Base-by-base conservation (phyloP, 2,329 filamentous ascomycete species). In the Trichoderma koningii region DNA sequence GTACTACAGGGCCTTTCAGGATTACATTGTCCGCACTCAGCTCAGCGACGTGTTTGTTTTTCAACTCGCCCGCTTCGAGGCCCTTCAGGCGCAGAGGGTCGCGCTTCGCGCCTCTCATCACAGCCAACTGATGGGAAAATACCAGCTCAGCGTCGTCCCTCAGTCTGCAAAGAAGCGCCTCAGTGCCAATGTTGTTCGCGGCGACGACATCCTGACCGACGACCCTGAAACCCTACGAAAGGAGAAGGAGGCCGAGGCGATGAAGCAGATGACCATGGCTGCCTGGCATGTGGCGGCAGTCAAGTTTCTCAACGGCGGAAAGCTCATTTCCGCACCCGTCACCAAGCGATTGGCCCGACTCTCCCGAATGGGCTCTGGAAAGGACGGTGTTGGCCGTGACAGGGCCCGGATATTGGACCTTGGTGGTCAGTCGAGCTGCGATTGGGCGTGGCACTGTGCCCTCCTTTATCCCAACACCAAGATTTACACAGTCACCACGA, bases 391-490 rank as follows among this genome's bases (percentile, higher is more conserved):
- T 19, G 73, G 77, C 59, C 79, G 80, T 66, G 80, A 85, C 65
- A 83, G 87, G 26, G 80, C 87, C 3, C 83, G 90, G 41, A 89
- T 97, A 65, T 85, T 98, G 28, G 94, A 98, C 74, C 87, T 97
- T 41, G 93, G 91, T 55, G 93, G 93, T 51, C 89, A 94, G 73
- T 84, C 89, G 0, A 87, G 90, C 15, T 94, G 92, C 74, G 93
- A 96, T 76, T 99, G 95, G 95, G 94, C 91, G 23, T 99, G 95
- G 95, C 89, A 95, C 74, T 90, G 92, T 65, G 93, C 95, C 0
- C 83, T 91, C 55, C 89, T 94, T 75, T 95, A 93, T 76, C 92
- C 91, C 19, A 89, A 92, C 74, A 85, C 91, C 64, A 93, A 92
- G 75, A 87, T 97, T 62, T 96, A 93, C 79, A 97, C 94, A 0